phyloP scores from a whole-genome alignment of 2,329 filamentous ascomycete species.

The Cadophora malorum region DNA sequence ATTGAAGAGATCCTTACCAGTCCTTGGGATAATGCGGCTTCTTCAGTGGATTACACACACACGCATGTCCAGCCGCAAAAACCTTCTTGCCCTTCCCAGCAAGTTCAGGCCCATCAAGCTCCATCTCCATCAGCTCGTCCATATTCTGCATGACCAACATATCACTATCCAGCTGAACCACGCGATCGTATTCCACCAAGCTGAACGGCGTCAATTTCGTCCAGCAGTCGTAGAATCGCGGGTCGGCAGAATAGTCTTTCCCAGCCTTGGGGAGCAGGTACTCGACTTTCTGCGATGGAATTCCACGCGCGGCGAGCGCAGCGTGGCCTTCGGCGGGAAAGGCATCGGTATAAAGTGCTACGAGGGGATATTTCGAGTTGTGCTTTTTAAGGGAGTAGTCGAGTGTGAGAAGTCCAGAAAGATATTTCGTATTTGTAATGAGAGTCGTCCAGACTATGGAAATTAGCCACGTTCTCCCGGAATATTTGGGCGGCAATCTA shows the following conservation, averaged over 20 bases:
- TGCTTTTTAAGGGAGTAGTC: conserved; percentile 74
- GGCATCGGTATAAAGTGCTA: conserved; percentile 82
- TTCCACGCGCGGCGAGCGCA: conserved; percentile 72
- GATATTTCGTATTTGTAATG: conserved; percentile 84
- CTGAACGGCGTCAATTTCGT: conserved; percentile 83
- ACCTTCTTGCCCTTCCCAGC: conserved; percentile 63
- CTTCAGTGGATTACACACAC: conserved; percentile 82
- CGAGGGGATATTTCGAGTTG: conserved; percentile 74
- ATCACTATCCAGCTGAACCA: conserved; percentile 87
- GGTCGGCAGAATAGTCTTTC: conserved; percentile 74
- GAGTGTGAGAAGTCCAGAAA: conserved; percentile 82
- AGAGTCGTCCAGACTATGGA: conserved; percentile 82
- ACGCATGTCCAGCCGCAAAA: conserved; percentile 84
- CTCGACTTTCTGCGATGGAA: conserved; percentile 72
- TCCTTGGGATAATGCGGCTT: conserved; percentile 79
- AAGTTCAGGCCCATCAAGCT: conserved; percentile 65
- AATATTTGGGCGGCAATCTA: background rate
- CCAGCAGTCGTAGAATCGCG: conserved; percentile 90
- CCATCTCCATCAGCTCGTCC: conserved; percentile 89
- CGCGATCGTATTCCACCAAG: conserved; percentile 75
- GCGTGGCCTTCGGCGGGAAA: conserved; percentile 72
- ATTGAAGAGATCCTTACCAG: conserved; percentile 59
- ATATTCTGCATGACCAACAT: conserved; percentile 86
- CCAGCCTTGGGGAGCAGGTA: conserved; percentile 73
- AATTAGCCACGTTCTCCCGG: conserved; percentile 13